Conservation (phyloP, 2,329 filamentous ascomycete species). For the Ustilaginoidea virens region DNA sequence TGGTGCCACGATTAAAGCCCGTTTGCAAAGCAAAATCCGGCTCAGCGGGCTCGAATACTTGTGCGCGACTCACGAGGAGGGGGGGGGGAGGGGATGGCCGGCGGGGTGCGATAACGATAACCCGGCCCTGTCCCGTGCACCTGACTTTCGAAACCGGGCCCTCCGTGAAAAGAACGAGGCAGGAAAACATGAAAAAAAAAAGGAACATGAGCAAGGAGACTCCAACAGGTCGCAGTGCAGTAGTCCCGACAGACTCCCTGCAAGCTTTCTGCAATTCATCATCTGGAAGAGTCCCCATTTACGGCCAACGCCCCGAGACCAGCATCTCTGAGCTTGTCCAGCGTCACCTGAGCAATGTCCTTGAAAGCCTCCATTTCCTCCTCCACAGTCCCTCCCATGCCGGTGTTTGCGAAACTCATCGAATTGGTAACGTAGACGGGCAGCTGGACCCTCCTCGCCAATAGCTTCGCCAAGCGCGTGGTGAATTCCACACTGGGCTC, state of each 20-base stretch:
- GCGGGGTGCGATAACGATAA: conserved; percentile 26
- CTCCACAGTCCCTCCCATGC: conserved; percentile 67
- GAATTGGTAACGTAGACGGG: conserved; percentile 89
- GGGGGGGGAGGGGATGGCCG: conserved; percentile 5
- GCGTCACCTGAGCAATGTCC: conserved; percentile 54
- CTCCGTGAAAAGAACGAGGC: too few species aligned
- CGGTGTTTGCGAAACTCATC: conserved; percentile 57
- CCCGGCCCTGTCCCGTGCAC: too few species aligned
- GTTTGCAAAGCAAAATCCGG: conserved; percentile 3
- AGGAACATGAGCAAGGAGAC: too few species aligned
- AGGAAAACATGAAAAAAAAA: too few species aligned
- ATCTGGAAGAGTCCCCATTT: conserved; percentile 1
- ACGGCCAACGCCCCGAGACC: conserved; percentile 4
- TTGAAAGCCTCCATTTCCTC: conserved; percentile 88
- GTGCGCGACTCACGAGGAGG: too few species aligned
- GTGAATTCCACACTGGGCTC: conserved; percentile 75
- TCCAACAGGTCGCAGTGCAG: too few species aligned
- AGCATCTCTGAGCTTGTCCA: conserved; percentile 13
- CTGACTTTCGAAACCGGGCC: too few species aligned
- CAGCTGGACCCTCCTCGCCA: conserved; percentile 55
- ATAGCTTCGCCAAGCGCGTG: conserved; percentile 65
- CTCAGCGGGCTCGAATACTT: too few species aligned
- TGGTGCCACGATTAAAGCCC: not conserved
- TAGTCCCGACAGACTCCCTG: too few species aligned
- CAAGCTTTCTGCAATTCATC: too few species aligned